phyloP scores from a whole-genome alignment of 495 filamentous ascomycete genomes.

The Clavariopsis aquatica region DNA sequence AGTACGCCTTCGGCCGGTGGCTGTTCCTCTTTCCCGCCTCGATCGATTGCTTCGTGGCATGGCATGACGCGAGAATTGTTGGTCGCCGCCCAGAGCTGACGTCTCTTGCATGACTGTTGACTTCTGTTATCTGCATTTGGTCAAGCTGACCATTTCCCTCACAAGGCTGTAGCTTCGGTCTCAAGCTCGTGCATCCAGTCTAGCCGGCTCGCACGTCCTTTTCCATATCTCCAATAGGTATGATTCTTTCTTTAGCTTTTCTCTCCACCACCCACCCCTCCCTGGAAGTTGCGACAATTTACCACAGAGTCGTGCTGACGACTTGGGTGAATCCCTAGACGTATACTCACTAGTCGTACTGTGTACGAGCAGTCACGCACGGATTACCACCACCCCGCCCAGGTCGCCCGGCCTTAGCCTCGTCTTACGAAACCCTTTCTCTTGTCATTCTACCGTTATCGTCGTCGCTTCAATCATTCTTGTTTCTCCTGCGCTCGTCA shows the following conservation, averaged over 20 bases:
- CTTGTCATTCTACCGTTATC: not conserved
- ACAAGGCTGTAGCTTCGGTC: conserved; percentile 11
- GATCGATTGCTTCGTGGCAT: conserved; percentile 20
- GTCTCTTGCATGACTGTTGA: conserved; percentile 2
- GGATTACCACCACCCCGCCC: too few species aligned
- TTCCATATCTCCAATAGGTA: too few species aligned
- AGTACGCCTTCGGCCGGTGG: conserved; percentile 11
- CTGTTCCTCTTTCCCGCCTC: conserved; percentile 1
- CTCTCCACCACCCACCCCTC: too few species aligned
- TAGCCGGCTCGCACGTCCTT: too few species aligned
- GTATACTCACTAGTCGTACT: too few species aligned
- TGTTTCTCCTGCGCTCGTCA: conserved; percentile 4
- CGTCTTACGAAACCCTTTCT: conserved; percentile 19
- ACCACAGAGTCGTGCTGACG: too few species aligned
- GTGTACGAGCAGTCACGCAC: too few species aligned
- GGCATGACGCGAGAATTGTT: conserved; percentile 16
- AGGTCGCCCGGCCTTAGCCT: conserved; percentile 5
- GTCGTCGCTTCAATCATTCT: not conserved
- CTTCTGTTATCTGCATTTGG: conserved; percentile 6
- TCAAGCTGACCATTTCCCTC: conserved; percentile 6
- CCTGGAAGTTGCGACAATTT: too few species aligned
- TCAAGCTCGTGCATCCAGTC: too few species aligned
- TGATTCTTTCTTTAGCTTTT: too few species aligned
- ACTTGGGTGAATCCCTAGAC: too few species aligned
- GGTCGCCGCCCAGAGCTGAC: conserved; percentile 22